These are phyloP conservation scores for Paramecium primaurelia DNA, from an alignment of 73 alveolate species.

Conservation along the genomic window DNA sequence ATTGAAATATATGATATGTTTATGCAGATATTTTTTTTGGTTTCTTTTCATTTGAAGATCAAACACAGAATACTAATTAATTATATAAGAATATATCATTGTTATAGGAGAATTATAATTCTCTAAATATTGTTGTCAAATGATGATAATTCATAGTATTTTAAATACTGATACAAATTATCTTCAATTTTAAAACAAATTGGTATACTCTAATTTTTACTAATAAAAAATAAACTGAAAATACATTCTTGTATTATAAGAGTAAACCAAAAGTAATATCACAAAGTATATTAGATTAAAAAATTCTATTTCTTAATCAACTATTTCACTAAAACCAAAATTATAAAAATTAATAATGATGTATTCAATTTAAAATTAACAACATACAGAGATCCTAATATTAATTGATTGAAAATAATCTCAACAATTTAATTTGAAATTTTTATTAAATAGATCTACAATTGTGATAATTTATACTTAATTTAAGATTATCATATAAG, in stretches of 20 bases:
- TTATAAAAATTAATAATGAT: conserved; percentile 10
- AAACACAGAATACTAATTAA: conserved; percentile 74
- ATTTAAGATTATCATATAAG: neutral
- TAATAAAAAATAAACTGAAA: neutral
- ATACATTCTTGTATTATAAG: neutral
- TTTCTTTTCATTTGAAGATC: conserved; percentile 95
- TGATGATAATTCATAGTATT: conserved; percentile 71
- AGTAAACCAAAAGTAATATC: neutral
- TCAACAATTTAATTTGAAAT: neutral
- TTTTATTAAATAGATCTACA: neutral
- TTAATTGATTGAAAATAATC: neutral
- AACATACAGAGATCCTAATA: conserved; percentile 33
- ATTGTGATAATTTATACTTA: neutral
- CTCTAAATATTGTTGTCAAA: conserved; percentile 54
- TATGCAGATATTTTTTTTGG: conserved; percentile 98
- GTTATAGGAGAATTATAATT: conserved; percentile 60
- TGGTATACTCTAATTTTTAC: neutral
- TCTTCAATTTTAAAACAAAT: no score
- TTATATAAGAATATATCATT: conserved; percentile 81
- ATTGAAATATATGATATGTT: conserved; percentile 75
- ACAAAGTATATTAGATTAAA: no score
- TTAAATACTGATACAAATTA: conserved; percentile 92
- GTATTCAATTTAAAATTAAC: conserved; percentile 38
- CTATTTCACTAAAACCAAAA: neutral
- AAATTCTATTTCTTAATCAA: neutral